A percentile compares a stretch with the other conserved stretches of the same genome.
Conservation (phyloP, 73 alveolate species). For the Blepharisma stoltei region DNA sequence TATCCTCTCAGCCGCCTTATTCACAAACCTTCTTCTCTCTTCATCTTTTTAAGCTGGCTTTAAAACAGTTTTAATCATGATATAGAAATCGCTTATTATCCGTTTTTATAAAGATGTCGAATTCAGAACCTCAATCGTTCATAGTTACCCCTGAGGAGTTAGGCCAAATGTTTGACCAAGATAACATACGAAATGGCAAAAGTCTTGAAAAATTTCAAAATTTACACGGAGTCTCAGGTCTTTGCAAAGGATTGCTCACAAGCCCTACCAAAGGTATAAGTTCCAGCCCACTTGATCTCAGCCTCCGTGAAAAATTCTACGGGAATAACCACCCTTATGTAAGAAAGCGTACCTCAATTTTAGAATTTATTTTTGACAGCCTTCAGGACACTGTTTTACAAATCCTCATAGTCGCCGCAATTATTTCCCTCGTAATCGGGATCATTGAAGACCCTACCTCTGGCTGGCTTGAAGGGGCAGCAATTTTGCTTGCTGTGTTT, state of each 20-base stretch:
- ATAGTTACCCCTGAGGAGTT: background rate
- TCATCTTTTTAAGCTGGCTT: too few species aligned
- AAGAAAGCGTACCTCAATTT: background rate
- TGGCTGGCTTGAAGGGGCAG: slow-evolving; percentile 77
- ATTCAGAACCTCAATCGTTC: background rate
- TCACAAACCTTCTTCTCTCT: too few species aligned
- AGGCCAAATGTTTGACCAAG: slow-evolving; percentile 13
- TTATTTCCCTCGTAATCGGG: slow-evolving; percentile 89
- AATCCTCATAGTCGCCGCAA: slow-evolving; percentile 88
- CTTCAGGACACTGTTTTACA: slow-evolving; percentile 92
- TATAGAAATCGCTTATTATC: too few species aligned
- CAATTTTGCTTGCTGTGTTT: slow-evolving; percentile 65
- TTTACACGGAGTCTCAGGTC: background rate
- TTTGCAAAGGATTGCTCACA: background rate
- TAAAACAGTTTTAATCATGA: too few species aligned
- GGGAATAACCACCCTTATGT: slow-evolving; percentile 22
- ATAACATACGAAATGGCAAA: slow-evolving; percentile 5
- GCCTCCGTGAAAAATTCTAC: background rate
- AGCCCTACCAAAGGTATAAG: background rate
- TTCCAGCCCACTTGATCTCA: background rate
- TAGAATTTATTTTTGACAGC: slow-evolving; percentile 52
- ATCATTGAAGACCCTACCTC: slow-evolving; percentile 74
- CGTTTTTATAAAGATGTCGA: too few species aligned
- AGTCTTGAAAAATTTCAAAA: slow-evolving; percentile 2
- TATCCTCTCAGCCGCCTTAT: too few species aligned